Conservation (phyloP, 2,329 filamentous ascomycete genomes). For the Dothistroma septosporum region DNA sequence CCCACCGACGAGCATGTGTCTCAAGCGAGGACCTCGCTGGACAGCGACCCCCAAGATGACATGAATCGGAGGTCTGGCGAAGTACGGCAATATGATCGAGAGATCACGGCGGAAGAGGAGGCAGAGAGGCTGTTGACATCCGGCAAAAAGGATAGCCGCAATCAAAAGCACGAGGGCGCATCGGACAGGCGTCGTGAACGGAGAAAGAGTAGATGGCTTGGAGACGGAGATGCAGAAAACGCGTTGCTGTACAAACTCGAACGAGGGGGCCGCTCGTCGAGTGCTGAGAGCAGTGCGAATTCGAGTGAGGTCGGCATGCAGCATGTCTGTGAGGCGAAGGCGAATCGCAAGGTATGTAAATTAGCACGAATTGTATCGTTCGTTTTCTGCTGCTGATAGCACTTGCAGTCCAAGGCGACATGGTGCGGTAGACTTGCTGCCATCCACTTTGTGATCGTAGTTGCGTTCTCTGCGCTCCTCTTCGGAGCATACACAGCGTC, state of each 20-base stretch:
- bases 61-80: slow-evolving; percentile 23
- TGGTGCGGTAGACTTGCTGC: slow-evolving; percentile 38
- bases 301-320: slow-evolving; percentile 48
- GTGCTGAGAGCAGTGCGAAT: slow-evolving; percentile 27
- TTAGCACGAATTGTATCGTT: not conserved
- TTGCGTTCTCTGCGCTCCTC: slow-evolving; percentile 54
- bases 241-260: slow-evolving; percentile 89
- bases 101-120: slow-evolving; percentile 47
- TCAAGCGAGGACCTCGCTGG: not conserved
- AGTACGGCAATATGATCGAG: slow-evolving; percentile 35
- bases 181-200: slow-evolving; percentile 23
- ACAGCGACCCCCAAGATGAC: slow-evolving; percentile 7
- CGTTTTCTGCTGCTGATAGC: slow-evolving; percentile 30
- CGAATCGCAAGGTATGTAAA: slow-evolving; percentile 34
- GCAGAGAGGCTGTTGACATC: slow-evolving; percentile 41
- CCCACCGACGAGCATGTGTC: not conserved
- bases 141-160: slow-evolving; percentile 16
- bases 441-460: slow-evolving; percentile 45
- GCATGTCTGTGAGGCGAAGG: slow-evolving; percentile 49
- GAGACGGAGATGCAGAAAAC: slow-evolving; percentile 62
- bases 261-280: slow-evolving; percentile 59
- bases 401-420: slow-evolving; percentile 35
- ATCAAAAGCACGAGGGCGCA: slow-evolving; percentile 6
- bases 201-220: slow-evolving; percentile 39
- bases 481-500: slow-evolving; percentile 57